Base-by-base conservation (phyloP, 768 basidiomycete species). In the Gymnopilus junonius region DNA sequence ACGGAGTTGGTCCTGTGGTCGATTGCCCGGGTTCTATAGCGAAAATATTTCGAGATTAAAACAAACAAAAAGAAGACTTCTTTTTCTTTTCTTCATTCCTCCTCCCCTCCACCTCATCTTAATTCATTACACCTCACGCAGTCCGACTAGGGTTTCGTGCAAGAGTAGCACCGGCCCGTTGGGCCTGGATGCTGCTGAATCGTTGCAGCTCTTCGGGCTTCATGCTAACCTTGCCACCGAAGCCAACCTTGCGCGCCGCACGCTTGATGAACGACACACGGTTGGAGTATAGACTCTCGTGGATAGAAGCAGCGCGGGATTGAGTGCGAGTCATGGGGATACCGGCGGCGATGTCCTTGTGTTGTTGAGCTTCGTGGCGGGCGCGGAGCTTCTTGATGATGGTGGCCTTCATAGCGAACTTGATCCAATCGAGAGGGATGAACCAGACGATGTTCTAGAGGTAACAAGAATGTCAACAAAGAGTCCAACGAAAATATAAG, bases 401-500 rank as follows among this genome's bases (percentile, higher is more conserved):
- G 6, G 94, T 96, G 8, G 90, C 92, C 82, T 97, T 95, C 93
- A 98, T 95, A 34, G 83, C 92, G 76, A 97, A 97, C 83, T 97
- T 97, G 86, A 97, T 92, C 78, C 87, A 86, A 78, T 99, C 97
- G 54, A 99, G 88, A 55, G 97, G 97, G 67, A 93, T 75, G 86
- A 96, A 99, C 96, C 97, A 97, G 59, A 96, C 70, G 67, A 97
- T 92, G 81, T 98, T 92, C 95, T 95, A 71, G 8, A 27, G 11
- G 15, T 10, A 8, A 11, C 14, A 15, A 15, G 12, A 8, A 63
- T 25, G 29, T 48, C 73, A 23, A 5, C 35, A 10, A 76, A 66
- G 21, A 11, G 11, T 31, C 39, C 2, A 8, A 45, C 14, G 12
- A 51, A 27, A 37, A 21, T 23, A 31, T 17, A 43, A 45, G 35